phyloP scores from a whole-genome alignment of 169 alveolate species.

The Eimeria necatrix region DNA sequence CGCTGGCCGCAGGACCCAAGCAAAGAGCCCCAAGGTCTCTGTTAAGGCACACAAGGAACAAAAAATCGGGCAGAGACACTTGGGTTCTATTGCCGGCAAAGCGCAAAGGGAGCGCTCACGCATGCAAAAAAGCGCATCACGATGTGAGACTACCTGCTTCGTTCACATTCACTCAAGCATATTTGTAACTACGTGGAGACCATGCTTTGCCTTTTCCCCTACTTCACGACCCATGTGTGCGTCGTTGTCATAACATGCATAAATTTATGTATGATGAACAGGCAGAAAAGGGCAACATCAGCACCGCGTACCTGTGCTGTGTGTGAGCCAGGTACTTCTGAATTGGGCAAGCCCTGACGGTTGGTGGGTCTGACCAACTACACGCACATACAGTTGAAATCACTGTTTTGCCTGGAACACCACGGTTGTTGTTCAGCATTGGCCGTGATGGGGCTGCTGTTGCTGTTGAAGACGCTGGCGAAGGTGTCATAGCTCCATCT shows the following conservation, averaged over 20 bases:
- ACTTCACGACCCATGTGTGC: not conserved
- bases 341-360: slow-evolving; percentile 8
- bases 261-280: too few relatives aligned
- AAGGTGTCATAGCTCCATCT: not conserved
- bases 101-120: too few relatives aligned
- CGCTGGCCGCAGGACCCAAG: slow-evolving; percentile 38
- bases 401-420: not conserved
- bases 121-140: too few relatives aligned
- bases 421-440: not conserved
- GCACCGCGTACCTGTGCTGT: slow-evolving; percentile 23
- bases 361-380: slow-evolving; percentile 54
- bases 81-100: too few relatives aligned
- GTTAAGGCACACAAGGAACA: not conserved
- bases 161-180: too few relatives aligned
- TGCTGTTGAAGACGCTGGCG: not conserved
- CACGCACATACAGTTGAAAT: not conserved
- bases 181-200: too few relatives aligned
- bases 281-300: not conserved
- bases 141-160: too few relatives aligned
- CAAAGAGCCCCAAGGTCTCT: slow-evolving; percentile 10
- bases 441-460: not conserved
- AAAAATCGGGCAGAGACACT: not conserved
- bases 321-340: slow-evolving; percentile 57
- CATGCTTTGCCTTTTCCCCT: too few relatives aligned
- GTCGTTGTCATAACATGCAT: not conserved